phyloP scores from a whole-genome alignment of 2,329 filamentous ascomycete genomes.

The Xylariomycetidae sp. region DNA sequence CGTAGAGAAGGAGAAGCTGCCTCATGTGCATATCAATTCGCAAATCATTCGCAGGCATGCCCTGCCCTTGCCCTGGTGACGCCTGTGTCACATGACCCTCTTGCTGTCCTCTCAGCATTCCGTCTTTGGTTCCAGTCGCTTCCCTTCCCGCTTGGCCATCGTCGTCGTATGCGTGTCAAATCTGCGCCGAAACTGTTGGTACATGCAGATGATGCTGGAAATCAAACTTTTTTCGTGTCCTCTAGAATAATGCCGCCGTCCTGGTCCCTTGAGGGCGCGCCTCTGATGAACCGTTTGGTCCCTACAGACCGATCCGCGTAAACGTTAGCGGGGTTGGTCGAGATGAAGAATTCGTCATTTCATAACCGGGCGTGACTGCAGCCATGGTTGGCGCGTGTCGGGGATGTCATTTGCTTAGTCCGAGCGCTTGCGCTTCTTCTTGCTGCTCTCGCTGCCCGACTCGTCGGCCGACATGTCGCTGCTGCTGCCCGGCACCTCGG shows the following conservation, averaged over 20 bases:
- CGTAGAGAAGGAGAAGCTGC: conserved; percentile 40
- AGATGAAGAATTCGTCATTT: conserved; percentile 34
- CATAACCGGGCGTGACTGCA: conserved; percentile 29
- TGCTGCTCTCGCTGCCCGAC: conserved; percentile 41
- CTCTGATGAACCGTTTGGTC: conserved; percentile 14
- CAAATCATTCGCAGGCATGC: too few species aligned
- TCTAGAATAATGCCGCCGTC: conserved; percentile 26
- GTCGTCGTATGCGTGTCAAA: too few species aligned
- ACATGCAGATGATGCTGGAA: conserved; percentile 35
- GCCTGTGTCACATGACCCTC: too few species aligned
- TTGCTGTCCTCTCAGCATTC: too few species aligned
- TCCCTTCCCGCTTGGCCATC: conserved; percentile 21
- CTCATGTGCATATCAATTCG: conserved; percentile 13
- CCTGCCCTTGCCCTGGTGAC: too few species aligned
- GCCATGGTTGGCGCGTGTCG: too few species aligned
- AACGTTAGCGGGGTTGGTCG: conserved; percentile 23
- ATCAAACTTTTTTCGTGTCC: conserved; percentile 30
- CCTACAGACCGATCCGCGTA: conserved; percentile 27
- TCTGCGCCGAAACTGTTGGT: too few species aligned
- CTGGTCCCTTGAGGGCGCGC: conserved; percentile 11
- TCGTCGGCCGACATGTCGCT: conserved; percentile 54
- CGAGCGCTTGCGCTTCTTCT: conserved; percentile 76
- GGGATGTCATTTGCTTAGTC: conserved; percentile 40
- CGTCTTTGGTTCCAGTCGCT: too few species aligned
- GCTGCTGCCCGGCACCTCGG: conserved; percentile 62